These are phyloP conservation scores for Pisolithus marmoratus DNA, from an alignment of 768 basidiomycete species.

Conservation along the genomic window DNA sequence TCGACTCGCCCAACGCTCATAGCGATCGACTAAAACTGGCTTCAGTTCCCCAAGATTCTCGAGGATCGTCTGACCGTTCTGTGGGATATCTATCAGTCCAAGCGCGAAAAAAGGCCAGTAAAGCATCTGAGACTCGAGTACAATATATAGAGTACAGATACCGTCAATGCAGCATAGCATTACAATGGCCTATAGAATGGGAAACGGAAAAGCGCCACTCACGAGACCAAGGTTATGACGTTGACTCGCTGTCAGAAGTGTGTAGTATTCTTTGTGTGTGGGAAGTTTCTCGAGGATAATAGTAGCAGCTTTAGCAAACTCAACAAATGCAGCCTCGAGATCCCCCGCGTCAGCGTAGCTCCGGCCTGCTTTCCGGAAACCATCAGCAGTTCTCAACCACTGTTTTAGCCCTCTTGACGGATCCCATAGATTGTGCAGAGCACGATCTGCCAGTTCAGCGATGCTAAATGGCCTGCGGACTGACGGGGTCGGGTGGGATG, in stretches of 20 bases:
- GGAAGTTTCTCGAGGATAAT: slow-evolving; percentile 78
- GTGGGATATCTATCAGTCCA: slow-evolving; percentile 17
- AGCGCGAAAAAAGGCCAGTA: slow-evolving; percentile 1
- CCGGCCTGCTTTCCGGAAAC: slow-evolving; percentile 51
- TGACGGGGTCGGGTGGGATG: slow-evolving; percentile 4
- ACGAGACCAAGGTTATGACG: slow-evolving; percentile 65
- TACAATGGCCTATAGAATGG: background rate
- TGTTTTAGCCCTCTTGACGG: slow-evolving; percentile 56
- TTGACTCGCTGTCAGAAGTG: slow-evolving; percentile 50
- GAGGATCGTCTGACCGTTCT: slow-evolving; percentile 77
- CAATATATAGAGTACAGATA: background rate
- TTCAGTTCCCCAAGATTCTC: slow-evolving; percentile 62
- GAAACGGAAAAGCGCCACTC: slow-evolving; percentile 27
- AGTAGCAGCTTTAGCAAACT: slow-evolving; percentile 68
- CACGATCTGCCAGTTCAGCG: slow-evolving; percentile 57
- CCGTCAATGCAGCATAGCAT: background rate
- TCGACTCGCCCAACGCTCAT: slow-evolving; percentile 51
- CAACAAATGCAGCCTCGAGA: slow-evolving; percentile 66
- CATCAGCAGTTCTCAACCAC: slow-evolving; percentile 62
- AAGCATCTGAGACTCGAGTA: background rate
- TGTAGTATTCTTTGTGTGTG: slow-evolving; percentile 58
- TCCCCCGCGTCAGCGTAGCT: slow-evolving; percentile 44
- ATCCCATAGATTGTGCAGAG: slow-evolving; percentile 53
- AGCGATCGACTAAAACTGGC: slow-evolving; percentile 54
- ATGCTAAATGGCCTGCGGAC: slow-evolving; percentile 51